These are phyloP conservation scores for Blastobotrys malaysiensis DNA, from an alignment of 1,139 yeast species.

Conservation along the genomic window DNA sequence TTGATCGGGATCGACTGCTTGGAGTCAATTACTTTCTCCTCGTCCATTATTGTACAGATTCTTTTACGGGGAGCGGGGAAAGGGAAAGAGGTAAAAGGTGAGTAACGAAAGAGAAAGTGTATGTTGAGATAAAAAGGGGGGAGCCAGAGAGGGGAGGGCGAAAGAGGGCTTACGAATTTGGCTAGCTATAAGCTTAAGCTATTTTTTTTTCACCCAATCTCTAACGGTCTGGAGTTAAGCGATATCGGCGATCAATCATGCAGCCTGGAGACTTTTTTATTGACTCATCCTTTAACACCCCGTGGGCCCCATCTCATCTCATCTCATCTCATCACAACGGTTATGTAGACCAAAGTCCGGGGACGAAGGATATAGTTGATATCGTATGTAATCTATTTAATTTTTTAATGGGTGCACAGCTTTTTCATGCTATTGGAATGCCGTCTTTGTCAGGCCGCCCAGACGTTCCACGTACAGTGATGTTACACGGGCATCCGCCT, in stretches of 20 bases:
- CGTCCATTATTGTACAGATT: background rate
- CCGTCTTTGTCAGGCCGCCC: too few relatives aligned
- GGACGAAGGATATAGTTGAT: too few relatives aligned
- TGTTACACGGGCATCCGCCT: too few relatives aligned
- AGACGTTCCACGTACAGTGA: too few relatives aligned
- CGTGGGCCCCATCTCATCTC: background rate
- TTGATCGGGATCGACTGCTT: background rate
- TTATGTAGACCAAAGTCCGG: background rate
- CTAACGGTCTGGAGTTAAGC: background rate
- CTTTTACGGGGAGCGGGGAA: background rate
- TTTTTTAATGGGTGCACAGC: too few relatives aligned
- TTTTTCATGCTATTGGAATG: too few relatives aligned
- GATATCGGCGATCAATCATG: background rate
- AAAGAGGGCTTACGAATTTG: background rate
- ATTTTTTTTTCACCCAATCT: background rate
- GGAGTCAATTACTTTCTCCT: background rate
- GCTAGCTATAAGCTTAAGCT: background rate
- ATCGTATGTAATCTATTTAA: too few relatives aligned
- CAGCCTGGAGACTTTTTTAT: background rate
- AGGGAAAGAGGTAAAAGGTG: too few relatives aligned
- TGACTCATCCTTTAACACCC: background rate
- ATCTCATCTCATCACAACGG: background rate
- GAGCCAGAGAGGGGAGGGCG: too few relatives aligned
- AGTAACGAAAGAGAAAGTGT: too few relatives aligned
- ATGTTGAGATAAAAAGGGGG: too few relatives aligned